Evolutionary conservation across 139 green algal species (phyloP), one percentile per base, ranked within the genome.

Genomic region (Chlamydomonas sphaeroides): DNA sequence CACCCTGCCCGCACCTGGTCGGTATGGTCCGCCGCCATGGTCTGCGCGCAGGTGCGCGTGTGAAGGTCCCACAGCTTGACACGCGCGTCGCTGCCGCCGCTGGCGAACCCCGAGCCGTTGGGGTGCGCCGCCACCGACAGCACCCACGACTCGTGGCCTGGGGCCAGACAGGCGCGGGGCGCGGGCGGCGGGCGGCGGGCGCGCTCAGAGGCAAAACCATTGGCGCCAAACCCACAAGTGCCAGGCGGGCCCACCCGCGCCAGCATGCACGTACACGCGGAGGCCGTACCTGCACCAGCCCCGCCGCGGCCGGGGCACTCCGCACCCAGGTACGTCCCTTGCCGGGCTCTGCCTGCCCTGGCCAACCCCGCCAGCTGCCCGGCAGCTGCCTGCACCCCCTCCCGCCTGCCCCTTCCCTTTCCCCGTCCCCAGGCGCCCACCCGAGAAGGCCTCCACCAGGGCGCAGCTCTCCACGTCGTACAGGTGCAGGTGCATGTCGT

Each of bases 101-200:
- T 96, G 28, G 88, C 94, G 87, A 97, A 95, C 17, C 78, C 65
- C 3, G 61, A 79, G 32, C 95, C 94, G 68, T 86, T 80, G 8
- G 96, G 95, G 84, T 96, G 92, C 20, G 87, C 87, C 14, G 88
- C 89, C 63, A 98, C 94, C 5, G 70, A 86, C 39, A 98, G 79
- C 62, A 98, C 95, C 96, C 96, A 98, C 0, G 93, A 97, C 76
- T 95, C 91, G 84, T 98, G 96, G 11, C 96, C 96, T 92, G 91
- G 14, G 23, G 63, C n/a, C n/a, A n/a, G n/a, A n/a, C n/a, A n/a
- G n/a, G n/a, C n/a, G n/a, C n/a, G n/a, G n/a, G n/a, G n/a, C n/a
- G n/a, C n/a, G n/a, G n/a, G n/a, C n/a, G n/a, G n/a, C n/a, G n/a
- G n/a, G n/a, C n/a, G n/a, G n/a, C n/a, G n/a, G n/a, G n/a, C n/a